A percentile compares a stretch with the other conserved stretches of the same genome.
Evolutionary conservation across 2,329 filamentous ascomycete genomes (phyloP).

Genomic region (Cladophialophora bantiana): DNA sequence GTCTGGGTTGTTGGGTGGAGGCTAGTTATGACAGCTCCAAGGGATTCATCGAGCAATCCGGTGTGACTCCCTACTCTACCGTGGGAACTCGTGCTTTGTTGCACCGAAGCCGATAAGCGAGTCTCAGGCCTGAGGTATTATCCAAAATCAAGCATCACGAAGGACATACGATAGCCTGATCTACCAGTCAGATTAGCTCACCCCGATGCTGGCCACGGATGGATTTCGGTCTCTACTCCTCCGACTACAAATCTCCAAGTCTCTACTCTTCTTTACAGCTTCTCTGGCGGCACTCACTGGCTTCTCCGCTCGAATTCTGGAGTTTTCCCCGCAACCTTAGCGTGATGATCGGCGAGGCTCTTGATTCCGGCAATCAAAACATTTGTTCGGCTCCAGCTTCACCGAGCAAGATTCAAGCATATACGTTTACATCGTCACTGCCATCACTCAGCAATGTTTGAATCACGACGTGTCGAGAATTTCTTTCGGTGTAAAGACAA

Average conservation of each 20-base stretch:
- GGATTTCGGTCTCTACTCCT: background rate
- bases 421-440: background rate
- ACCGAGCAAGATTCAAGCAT: background rate
- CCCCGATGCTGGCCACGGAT: background rate
- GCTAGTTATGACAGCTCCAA: background rate
- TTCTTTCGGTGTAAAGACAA: background rate
- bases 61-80: background rate
- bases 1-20: background rate
- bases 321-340: background rate
- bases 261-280: background rate
- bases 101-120: background rate
- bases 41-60: background rate
- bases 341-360: background rate
- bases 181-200: background rate
- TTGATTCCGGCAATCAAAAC: background rate
- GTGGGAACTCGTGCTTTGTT: background rate
- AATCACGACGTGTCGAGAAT: background rate
- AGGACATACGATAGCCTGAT: background rate
- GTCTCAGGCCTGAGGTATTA: background rate
- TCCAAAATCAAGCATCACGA: background rate
- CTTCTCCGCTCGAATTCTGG: background rate
- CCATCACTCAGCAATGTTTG: background rate
- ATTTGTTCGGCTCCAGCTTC: background rate
- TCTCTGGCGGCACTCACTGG: background rate
- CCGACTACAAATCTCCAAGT: background rate